Percentiles rank a stretch among this genome's conserved stretches.
phyloP scores from a whole-genome alignment of 2,329 filamentous ascomycete species.

The Paracorniculantispora psalliotae region DNA sequence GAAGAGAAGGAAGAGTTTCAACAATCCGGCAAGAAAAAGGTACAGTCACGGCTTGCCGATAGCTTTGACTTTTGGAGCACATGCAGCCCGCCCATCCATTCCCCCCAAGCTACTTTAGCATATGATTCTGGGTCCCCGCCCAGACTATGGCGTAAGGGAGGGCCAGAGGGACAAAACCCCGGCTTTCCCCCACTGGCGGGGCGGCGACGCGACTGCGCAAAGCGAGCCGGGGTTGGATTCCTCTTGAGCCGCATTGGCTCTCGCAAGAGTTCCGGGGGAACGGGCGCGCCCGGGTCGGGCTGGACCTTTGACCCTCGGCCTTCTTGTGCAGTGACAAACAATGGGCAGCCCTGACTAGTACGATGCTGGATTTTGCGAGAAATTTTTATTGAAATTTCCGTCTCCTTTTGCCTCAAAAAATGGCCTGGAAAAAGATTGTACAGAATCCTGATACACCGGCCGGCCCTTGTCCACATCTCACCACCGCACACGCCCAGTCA shows the following conservation, averaged over 20 bases:
- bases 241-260: constrained; percentile 11
- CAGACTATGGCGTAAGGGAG: constrained; percentile 10
- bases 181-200: constrained; percentile 2
- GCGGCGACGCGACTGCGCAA: background rate
- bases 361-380: no score
- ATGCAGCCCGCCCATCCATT: background rate
- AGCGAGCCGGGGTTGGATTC: background rate
- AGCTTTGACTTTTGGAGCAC: constrained; percentile 10
- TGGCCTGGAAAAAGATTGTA: background rate
- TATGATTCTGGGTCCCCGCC: constrained; percentile 16
- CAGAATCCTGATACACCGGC: background rate
- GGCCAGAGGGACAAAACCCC: background rate
- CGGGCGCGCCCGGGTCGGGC: constrained; percentile 8
- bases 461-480: background rate
- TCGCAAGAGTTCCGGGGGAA: background rate
- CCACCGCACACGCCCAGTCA: background rate
- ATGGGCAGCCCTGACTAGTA: no score
- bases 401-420: no score
- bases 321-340: background rate
- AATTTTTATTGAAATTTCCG: no score
- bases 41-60: constrained; percentile 9
- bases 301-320: background rate
- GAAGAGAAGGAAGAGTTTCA: constrained; percentile 10
- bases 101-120: constrained; percentile 8
- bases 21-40: constrained; percentile 3